Base-by-base conservation (phyloP, 352 stramenopile genomes). In the Globisporangium yorkense region DNA sequence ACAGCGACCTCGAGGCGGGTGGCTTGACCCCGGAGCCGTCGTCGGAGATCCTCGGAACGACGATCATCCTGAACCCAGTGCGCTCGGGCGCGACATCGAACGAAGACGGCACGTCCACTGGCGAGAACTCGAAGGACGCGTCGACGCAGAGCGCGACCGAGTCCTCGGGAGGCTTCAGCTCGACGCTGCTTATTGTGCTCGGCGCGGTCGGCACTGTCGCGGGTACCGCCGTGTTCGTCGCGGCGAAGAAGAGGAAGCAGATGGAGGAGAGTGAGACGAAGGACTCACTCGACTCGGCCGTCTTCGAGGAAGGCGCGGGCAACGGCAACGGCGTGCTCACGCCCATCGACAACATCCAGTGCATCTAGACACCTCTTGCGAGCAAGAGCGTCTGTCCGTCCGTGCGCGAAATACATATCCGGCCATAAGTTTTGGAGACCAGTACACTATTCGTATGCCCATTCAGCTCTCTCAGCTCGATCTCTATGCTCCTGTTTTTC, bases 321-420 rank as follows among this genome's bases (percentile, higher is more conserved):
- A n/a, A 18, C 3, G 41, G 41, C 41, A 47, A 47, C 16, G 66
- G 68, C 31, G 52, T 78, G 41, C 66, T 80, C 58, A 80, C 71
- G 2, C 71, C 71, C 0, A 50, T 74, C 48, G 65, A 70, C 37
- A 63, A 64, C 62, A 80, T 80, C 61, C 67, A 66, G 39, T 62
- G 56, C 49, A 62, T 62, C 29, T 62, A 62, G 29, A 43, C 40
- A 2, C 7, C 20, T 54, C 24, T 31, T 40, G 35, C 35, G 35
- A 40, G 35, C 35, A 9, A 12, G 35, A 12, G 35, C 35, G 2
- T 40, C 10, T 15, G 35, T 40, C 10, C 35, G 10, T 15, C 35
- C 8, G 35, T 9, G 1, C 35, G 35, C 7, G 35, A 12, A 40
- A 12, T 15, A 40, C 35, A 15, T 9, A 40, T 15, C 35, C 35